Evolutionary conservation across 2,329 filamentous ascomycete species (phyloP).

Genomic region (Phyllosticta citribraziliensis): DNA sequence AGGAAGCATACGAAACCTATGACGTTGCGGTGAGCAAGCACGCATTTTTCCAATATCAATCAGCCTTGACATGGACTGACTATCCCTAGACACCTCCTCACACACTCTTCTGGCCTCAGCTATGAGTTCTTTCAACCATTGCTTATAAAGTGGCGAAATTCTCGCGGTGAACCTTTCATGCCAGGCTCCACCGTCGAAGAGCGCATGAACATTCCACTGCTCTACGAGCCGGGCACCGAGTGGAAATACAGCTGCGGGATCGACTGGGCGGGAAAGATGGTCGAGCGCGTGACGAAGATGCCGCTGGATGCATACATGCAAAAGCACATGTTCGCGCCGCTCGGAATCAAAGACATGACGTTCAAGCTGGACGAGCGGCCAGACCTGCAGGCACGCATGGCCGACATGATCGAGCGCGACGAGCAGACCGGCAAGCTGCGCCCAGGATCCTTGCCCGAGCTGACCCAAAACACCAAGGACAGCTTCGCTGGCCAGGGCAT

Average conservation of each 20-base stretch:
- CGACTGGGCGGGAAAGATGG: conserved; percentile 19
- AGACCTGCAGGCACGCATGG: conserved; percentile 7
- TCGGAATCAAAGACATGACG: conserved; percentile 18
- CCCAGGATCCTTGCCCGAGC: neutral
- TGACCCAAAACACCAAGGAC: conserved; percentile 10
- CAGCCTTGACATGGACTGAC: conserved; percentile 9
- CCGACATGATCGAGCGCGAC: conserved; percentile 17
- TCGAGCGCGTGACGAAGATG: conserved; percentile 16
- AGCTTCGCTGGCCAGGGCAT: conserved; percentile 9
- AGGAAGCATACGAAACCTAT: conserved; percentile 2
- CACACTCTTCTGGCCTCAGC: conserved; percentile 19
- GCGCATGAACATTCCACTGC: conserved; percentile 14
- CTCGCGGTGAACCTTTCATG: conserved; percentile 10
- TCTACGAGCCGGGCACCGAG: conserved; percentile 19
- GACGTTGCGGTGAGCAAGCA: conserved; percentile 3
- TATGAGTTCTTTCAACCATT: conserved; percentile 16
- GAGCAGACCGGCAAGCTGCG: conserved; percentile 13
- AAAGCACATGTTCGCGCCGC: conserved; percentile 16
- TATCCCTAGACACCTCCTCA: conserved; percentile 16
- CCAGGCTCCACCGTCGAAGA: conserved; percentile 12
- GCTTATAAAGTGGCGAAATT: conserved; percentile 11
- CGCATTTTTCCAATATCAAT: neutral
- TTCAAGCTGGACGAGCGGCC: conserved; percentile 13
- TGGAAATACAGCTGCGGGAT: conserved; percentile 17
- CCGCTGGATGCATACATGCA: conserved; percentile 18